phyloP scores from a whole-genome alignment of 2,329 filamentous ascomycete species.

The Phaeoacremonium minimum region DNA sequence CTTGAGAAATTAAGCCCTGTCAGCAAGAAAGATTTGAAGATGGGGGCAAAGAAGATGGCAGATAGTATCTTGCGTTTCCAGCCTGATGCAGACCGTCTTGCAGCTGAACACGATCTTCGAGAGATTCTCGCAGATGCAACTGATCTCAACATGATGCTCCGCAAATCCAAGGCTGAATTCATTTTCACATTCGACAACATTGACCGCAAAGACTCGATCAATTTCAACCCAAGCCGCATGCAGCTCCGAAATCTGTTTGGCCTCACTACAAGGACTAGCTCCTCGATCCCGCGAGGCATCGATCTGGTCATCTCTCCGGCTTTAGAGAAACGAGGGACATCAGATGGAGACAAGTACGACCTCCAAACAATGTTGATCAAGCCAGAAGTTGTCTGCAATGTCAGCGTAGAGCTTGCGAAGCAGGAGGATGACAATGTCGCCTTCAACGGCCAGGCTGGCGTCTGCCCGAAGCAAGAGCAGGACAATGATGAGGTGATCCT shows the following conservation, averaged over 20 bases:
- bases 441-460: background rate
- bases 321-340: slow-evolving; percentile 2
- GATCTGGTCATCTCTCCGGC: slow-evolving; percentile 4
- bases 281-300: background rate
- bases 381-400: slow-evolving; percentile 3
- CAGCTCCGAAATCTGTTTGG: background rate
- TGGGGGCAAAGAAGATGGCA: background rate
- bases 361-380: background rate
- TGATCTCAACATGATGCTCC: slow-evolving; percentile 1
- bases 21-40: background rate
- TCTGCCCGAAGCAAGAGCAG: background rate
- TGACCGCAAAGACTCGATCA: background rate
- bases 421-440: background rate
- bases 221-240: background rate
- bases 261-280: no score
- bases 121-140: slow-evolving; percentile 2
- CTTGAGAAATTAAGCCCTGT: background rate
- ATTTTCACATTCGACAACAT: background rate
- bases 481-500: background rate
- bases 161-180: background rate
- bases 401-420: background rate
- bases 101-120: background rate
- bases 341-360: slow-evolving; percentile 1
- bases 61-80: background rate
- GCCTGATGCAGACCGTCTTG: background rate